Percentiles rank a stretch among this genome's conserved stretches.
Conservation (phyloP, 768 basidiomycete species). For the Roridomyces roridus region DNA sequence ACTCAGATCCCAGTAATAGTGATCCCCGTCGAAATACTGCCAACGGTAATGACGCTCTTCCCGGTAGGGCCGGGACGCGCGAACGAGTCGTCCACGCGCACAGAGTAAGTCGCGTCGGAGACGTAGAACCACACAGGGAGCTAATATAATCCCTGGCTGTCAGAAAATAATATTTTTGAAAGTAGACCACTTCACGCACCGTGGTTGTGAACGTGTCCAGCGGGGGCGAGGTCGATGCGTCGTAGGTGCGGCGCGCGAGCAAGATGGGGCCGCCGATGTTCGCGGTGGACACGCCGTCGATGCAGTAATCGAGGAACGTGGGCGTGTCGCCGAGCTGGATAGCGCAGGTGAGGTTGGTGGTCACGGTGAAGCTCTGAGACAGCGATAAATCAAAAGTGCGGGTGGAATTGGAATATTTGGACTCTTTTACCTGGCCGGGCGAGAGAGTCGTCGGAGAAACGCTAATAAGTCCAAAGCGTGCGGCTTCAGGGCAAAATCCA, state of each 20-base stretch:
- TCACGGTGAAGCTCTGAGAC: slow-evolving; percentile 15
- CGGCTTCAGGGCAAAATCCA: slow-evolving; percentile 17
- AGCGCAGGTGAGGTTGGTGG: slow-evolving; percentile 20
- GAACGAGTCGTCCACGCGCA: slow-evolving; percentile 12
- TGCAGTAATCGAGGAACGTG: slow-evolving; percentile 22
- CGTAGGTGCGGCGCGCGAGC: slow-evolving; percentile 18
- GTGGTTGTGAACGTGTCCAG: slow-evolving; percentile 10
- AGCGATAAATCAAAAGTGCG: not conserved
- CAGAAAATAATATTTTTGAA: not conserved
- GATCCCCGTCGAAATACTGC: slow-evolving; percentile 1
- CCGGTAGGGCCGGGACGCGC: slow-evolving; percentile 12
- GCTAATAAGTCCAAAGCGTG: slow-evolving; percentile 9
- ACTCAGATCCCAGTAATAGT: slow-evolving; percentile 15
- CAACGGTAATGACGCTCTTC: slow-evolving; percentile 12
- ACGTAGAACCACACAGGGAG: slow-evolving; percentile 21
- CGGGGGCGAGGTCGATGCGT: slow-evolving; percentile 8
- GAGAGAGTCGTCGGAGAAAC: slow-evolving; percentile 21
- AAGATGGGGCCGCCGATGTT: slow-evolving; percentile 14
- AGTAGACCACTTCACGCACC: not conserved
- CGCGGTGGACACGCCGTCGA: not conserved
- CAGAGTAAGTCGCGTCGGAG: slow-evolving; percentile 4
- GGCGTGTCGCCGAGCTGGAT: slow-evolving; percentile 20
- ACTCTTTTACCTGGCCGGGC: slow-evolving; percentile 14
- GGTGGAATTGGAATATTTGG: not conserved
- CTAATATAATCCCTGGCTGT: not conserved